Evolutionary conservation across 2,329 filamentous ascomycete genomes (phyloP).

Genomic region (Cladosporium sp.): DNA sequence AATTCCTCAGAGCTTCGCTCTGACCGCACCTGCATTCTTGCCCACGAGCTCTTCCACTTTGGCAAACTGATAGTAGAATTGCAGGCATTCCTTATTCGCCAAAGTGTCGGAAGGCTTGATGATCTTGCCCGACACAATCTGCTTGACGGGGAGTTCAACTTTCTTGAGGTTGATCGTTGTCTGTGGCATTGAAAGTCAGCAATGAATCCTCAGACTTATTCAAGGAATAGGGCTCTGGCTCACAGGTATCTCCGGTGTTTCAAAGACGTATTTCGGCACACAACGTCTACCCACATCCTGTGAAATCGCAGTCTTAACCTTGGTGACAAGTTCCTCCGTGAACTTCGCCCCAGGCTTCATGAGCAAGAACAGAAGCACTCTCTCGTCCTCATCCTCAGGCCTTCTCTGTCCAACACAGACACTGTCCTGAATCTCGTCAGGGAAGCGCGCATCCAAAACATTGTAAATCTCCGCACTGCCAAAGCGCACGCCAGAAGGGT

Average conservation of each 20-base stretch:
- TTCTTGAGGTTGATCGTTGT: constrained; percentile 84
- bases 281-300: constrained; percentile 70
- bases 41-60: constrained; percentile 63
- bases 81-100: constrained; percentile 72
- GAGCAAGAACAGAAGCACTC: constrained; percentile 61
- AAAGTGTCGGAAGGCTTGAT: constrained; percentile 77
- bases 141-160: constrained; percentile 81
- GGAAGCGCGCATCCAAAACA: constrained; percentile 68
- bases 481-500: constrained; percentile 77
- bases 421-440: constrained; percentile 66
- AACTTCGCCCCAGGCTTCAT: constrained; percentile 63
- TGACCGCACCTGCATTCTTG: not conserved
- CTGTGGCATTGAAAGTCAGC: constrained; percentile 42
- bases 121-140: constrained; percentile 74
- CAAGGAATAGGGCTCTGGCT: constrained; percentile 39
- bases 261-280: constrained; percentile 76
- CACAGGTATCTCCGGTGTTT: constrained; percentile 79
- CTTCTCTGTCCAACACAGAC: constrained; percentile 78
- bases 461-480: constrained; percentile 79
- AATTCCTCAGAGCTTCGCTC: constrained; percentile 15
- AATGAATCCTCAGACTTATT: not conserved
- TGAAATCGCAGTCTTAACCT: constrained; percentile 66
- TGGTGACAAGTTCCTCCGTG: constrained; percentile 55
- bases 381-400: constrained; percentile 59
- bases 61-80: constrained; percentile 79